phyloP scores from a whole-genome alignment of 2,329 filamentous ascomycete species.

The Aspergillus awamori region DNA sequence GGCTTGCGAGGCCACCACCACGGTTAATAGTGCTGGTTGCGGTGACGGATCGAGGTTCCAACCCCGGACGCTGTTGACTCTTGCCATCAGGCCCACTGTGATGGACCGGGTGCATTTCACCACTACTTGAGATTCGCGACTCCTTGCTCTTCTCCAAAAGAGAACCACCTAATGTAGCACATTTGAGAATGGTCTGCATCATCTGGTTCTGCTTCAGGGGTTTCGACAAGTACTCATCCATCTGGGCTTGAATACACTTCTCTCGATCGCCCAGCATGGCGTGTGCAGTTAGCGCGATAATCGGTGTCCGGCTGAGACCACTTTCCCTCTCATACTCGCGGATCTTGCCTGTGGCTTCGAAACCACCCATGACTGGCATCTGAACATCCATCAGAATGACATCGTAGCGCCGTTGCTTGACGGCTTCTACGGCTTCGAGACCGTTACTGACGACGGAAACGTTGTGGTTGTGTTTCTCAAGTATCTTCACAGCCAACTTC shows the following conservation, averaged over 20 bases:
- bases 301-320: constrained; percentile 80
- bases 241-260: constrained; percentile 97
- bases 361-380: constrained; percentile 99
- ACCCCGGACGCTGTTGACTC: constrained; percentile 54
- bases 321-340: constrained; percentile 88
- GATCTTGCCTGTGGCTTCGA: constrained; percentile 96
- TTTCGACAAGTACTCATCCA: constrained; percentile 99
- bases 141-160: constrained; percentile 49
- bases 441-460: constrained; percentile 85
- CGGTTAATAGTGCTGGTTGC: constrained; percentile 62
- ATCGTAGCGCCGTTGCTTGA: constrained; percentile 90
- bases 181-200: constrained; percentile 97
- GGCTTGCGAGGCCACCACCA: constrained; percentile 61
- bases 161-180: constrained; percentile 76
- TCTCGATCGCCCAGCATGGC: constrained; percentile 98
- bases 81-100: constrained; percentile 37
- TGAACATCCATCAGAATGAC: constrained; percentile 99
- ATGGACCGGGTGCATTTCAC: constrained; percentile 41
- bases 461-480: constrained; percentile 86
- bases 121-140: constrained; percentile 43
- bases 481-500: constrained; percentile 89
- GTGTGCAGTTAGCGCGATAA: constrained; percentile 95
- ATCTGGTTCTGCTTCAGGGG: constrained; percentile 95
- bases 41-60: constrained; percentile 69
- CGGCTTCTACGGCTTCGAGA: constrained; percentile 86